A percentile compares a stretch with the other conserved stretches of the same genome.
These are phyloP conservation scores for Domatiomyces catenatus DNA, from an alignment of 2,329 filamentous ascomycete genomes.

Conservation along the genomic window DNA sequence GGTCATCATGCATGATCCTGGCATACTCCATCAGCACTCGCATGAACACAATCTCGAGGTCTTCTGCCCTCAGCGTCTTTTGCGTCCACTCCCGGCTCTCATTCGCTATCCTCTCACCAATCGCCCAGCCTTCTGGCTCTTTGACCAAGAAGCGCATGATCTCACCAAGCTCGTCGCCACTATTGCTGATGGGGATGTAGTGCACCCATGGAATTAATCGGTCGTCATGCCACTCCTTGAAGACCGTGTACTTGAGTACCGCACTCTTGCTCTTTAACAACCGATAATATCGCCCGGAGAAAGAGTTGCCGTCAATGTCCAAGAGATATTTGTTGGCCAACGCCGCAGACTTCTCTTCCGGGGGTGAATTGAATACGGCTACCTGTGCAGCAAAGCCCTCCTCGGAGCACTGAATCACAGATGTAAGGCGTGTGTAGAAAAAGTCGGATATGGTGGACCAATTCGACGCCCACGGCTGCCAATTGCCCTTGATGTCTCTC, in stretches of 20 bases:
- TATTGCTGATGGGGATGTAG: slow-evolving; percentile 64
- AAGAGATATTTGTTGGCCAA: slow-evolving; percentile 48
- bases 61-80: slow-evolving; percentile 50
- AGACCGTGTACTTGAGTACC: slow-evolving; percentile 63
- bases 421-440: slow-evolving; percentile 33
- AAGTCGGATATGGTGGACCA: slow-evolving; percentile 11
- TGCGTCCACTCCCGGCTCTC: slow-evolving; percentile 54
- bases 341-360: neutral
- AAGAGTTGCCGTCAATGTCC: slow-evolving; percentile 62
- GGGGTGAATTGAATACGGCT: neutral
- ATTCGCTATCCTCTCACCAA: slow-evolving; percentile 48
- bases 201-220: slow-evolving; percentile 63
- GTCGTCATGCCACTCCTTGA: slow-evolving; percentile 66
- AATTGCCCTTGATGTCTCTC: slow-evolving; percentile 3
- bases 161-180: slow-evolving; percentile 55
- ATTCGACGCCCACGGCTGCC: slow-evolving; percentile 6
- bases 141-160: slow-evolving; percentile 62
- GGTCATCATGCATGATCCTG: neutral
- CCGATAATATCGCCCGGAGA: slow-evolving; percentile 51
- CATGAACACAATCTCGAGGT: slow-evolving; percentile 57
- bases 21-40: slow-evolving; percentile 47
- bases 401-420: slow-evolving; percentile 31
- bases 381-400: slow-evolving; percentile 19
- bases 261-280: slow-evolving; percentile 56
- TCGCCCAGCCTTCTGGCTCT: slow-evolving; percentile 32